Evolutionary conservation across 176 grass and related monocot genomes (phyloP).

Genomic region (Zoysia japonica): DNA sequence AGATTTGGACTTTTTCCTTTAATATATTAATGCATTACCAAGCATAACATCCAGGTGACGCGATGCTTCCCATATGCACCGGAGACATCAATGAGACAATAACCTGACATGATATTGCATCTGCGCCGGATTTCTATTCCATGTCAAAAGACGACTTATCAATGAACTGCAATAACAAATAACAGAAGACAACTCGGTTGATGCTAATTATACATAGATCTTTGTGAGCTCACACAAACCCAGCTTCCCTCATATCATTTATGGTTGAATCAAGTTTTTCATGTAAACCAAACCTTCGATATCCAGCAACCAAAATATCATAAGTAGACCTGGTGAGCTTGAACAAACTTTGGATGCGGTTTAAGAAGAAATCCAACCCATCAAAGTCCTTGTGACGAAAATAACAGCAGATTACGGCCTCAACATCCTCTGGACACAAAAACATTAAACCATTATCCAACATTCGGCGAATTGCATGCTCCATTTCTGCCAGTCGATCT

Average conservation of each 20-base stretch:
- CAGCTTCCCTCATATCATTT: slow-evolving; percentile 46
- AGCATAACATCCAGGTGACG: background rate
- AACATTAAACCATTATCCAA: slow-evolving; percentile 47
- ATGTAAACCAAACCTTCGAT: slow-evolving; percentile 53
- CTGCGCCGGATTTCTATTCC: background rate
- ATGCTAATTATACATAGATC: background rate
- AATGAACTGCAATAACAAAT: background rate
- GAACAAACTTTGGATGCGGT: slow-evolving; percentile 40
- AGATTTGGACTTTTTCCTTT: no score
- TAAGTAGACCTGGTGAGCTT: slow-evolving; percentile 49
- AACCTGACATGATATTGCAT: slow-evolving; percentile 18
- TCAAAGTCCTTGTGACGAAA: slow-evolving; percentile 47
- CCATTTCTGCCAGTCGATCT: slow-evolving; percentile 51
- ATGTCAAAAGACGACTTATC: background rate
- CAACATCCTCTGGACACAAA: slow-evolving; percentile 42
- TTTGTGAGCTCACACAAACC: slow-evolving; percentile 36
- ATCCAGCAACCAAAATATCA: slow-evolving; percentile 64
- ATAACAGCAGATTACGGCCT: slow-evolving; percentile 55
- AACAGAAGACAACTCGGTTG: background rate
- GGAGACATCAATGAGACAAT: background rate
- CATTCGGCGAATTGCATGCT: slow-evolving; percentile 41
- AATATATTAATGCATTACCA: background rate
- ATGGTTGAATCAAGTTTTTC: slow-evolving; percentile 34
- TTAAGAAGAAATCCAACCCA: slow-evolving; percentile 56
- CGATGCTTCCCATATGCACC: background rate